These are phyloP conservation scores for Lichtheimia hyalospora DNA, from an alignment of 371 early-diverging fungal species.

Conservation along the genomic window DNA sequence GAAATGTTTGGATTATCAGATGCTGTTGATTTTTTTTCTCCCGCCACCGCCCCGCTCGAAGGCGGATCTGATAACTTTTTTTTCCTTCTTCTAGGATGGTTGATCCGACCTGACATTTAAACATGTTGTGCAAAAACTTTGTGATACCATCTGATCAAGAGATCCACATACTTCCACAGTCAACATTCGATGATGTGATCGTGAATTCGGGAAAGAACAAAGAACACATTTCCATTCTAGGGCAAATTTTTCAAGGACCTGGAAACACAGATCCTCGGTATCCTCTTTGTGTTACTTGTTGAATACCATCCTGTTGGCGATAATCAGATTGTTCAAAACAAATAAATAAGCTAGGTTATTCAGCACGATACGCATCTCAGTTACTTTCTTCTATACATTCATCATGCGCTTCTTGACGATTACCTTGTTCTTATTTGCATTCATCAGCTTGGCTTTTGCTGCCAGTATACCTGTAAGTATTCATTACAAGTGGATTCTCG, in stretches of 20 bases:
- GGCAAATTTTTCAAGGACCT: no score
- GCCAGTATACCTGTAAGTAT: conserved; percentile 1
- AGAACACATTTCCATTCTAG: neutral
- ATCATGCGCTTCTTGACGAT: neutral
- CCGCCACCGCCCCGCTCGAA: neutral
- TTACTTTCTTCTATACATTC: no score
- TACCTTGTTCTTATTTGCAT: neutral
- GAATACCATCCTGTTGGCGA: neutral
- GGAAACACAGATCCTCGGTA: neutral
- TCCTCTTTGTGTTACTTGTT: neutral
- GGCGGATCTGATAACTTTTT: conserved; percentile 1
- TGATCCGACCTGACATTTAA: no score
- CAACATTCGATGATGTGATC: no score
- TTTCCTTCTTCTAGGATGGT: neutral
- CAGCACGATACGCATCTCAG: no score
- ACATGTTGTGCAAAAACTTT: no score
- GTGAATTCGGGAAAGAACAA: no score
- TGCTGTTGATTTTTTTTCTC: neutral
- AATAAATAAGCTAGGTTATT: neutral
- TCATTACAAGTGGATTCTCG: neutral
- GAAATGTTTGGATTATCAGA: no score
- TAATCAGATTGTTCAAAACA: neutral
- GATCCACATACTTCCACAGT: no score
- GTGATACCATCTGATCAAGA: no score
- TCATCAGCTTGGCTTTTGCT: neutral